Percentiles rank a stretch among this genome's conserved stretches.
Conservation (phyloP, 2,329 filamentous ascomycete genomes). For the Botryotinia globosa region DNA sequence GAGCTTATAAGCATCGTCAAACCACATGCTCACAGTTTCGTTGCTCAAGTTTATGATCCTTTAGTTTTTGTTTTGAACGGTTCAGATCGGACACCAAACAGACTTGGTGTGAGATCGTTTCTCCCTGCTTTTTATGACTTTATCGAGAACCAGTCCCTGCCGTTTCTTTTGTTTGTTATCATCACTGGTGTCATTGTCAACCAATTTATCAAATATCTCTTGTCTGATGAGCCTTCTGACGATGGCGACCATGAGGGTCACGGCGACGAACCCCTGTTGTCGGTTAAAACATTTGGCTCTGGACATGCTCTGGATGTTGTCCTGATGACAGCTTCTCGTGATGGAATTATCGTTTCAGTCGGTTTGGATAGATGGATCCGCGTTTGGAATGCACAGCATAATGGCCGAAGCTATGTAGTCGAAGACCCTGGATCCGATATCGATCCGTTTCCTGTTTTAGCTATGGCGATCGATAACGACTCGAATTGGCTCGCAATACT, state of each 20-base stretch:
- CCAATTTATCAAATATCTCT: slow-evolving; percentile 69
- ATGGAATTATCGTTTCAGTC: slow-evolving; percentile 65
- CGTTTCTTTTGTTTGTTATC: slow-evolving; percentile 62
- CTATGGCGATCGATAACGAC: slow-evolving; percentile 61
- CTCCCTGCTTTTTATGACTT: slow-evolving; percentile 66
- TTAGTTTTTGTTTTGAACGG: slow-evolving; percentile 69
- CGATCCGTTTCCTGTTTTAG: slow-evolving; percentile 57
- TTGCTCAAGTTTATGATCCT: slow-evolving; percentile 72
- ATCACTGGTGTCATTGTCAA: slow-evolving; percentile 63
- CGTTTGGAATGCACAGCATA: slow-evolving; percentile 56
- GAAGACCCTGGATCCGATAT: slow-evolving; percentile 40
- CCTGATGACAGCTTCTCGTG: slow-evolving; percentile 58
- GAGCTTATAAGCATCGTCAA: slow-evolving; percentile 77
- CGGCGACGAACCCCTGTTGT: slow-evolving; percentile 52
- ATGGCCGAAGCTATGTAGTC: slow-evolving; percentile 43
- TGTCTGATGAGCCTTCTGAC: slow-evolving; percentile 57
- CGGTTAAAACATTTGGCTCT: slow-evolving; percentile 56
- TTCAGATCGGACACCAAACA: slow-evolving; percentile 59
- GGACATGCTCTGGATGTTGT: slow-evolving; percentile 70
- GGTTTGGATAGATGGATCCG: slow-evolving; percentile 68
- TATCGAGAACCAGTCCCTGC: slow-evolving; percentile 54
- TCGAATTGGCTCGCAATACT: slow-evolving; percentile 66
- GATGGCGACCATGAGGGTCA: slow-evolving; percentile 45
- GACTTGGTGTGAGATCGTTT: slow-evolving; percentile 46
- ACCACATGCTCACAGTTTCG: slow-evolving; percentile 66